Base-by-base conservation (phyloP, 139 green algal genomes). In the Yamagishiella unicocca region DNA sequence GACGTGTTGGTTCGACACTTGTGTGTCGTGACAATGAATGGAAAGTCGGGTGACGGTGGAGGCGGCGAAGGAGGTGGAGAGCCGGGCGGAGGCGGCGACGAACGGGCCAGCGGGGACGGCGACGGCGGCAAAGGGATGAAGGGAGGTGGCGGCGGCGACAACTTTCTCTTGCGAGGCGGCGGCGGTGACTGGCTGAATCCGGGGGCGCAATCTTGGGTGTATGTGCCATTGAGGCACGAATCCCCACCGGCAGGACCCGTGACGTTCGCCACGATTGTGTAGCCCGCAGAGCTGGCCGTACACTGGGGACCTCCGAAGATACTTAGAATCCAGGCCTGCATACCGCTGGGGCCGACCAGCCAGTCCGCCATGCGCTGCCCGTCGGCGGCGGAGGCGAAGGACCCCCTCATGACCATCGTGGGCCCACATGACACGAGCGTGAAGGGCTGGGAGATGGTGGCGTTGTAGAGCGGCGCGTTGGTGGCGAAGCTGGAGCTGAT, bases 21-120 rank as follows among this genome's bases (percentile, higher is more conserved):
- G 25, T 83, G 76, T 24, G 76, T 83, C 35, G 40, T 35, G 46
- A 83, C 53, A 2, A 72, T 29, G 50, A 24, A 71, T 2, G 76
- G 76, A 25, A 42, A 71, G 4, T n/a, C 31, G 19, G 74, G 50
- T 21, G 50, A 27, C 12, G 74, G 50, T 50, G 74, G 21, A n/a
- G 50, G 31, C 50, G 74, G 74, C 4, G 10, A 50, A 2, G 50
- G 75, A 4, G 50, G 46, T 1, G n/a, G 31, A 6, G 75, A 53
- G 2, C 6, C 33, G 50, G 75, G 75, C 50, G 53, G 35, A 33
- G 50, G 75, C 38, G 24, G 54, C 6, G 50, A 42, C 35, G 76
- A n/a, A n/a, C n/a, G n/a, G n/a, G n/a, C n/a, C n/a, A n/a, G 74
- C 21, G 74, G 46, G 7, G 71, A 42, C 42, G 42, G 71, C 10